Evolutionary conservation across 345 rosid genomes (phyloP).

Genomic region (Geranium brycei): DNA sequence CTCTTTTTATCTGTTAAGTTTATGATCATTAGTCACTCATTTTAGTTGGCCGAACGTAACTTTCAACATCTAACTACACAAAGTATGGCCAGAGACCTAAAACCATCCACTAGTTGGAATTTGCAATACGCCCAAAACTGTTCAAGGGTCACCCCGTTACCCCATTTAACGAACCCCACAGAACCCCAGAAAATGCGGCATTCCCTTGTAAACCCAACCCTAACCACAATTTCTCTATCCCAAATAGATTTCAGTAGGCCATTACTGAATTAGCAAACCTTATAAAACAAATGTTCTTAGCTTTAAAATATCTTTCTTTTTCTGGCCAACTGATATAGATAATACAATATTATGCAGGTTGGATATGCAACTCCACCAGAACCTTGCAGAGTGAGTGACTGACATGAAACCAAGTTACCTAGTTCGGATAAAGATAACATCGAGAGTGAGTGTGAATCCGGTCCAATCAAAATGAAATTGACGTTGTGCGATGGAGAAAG

Average conservation of each 20-base stretch:
- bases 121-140: neutral
- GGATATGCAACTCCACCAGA: neutral
- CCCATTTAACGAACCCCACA: too few species aligned
- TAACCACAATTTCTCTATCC: neutral
- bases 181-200: neutral
- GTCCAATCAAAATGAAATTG: neutral
- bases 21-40: too few species aligned
- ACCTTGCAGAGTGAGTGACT: too few species aligned
- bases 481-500: too few species aligned
- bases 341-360: neutral
- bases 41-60: too few species aligned
- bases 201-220: neutral
- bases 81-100: neutral
- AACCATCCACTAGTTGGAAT: neutral
- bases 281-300: neutral
- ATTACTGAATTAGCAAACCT: neutral
- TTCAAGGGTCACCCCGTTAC: too few species aligned
- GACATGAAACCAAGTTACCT: neutral
- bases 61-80: neutral
- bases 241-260: neutral
- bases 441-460: neutral
- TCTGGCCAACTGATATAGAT: too few species aligned
- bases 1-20: too few species aligned
- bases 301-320: too few species aligned
- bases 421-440: neutral